phyloP scores from a whole-genome alignment of 208 protist species.

The Vickermania spadyakhi region DNA sequence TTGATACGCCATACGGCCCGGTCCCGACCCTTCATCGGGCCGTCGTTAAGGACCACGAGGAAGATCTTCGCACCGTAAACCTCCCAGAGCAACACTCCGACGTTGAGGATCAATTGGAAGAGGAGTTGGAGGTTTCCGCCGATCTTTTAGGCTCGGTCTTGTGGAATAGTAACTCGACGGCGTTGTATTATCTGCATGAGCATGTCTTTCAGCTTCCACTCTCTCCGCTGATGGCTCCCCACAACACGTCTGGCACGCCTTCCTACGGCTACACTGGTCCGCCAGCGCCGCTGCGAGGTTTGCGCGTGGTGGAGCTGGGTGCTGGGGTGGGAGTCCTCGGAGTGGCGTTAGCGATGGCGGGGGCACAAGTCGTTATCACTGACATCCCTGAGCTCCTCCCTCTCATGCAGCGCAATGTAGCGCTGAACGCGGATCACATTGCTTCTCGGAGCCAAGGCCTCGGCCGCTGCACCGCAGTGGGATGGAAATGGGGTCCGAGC shows the following conservation, averaged over 20 bases:
- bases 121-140: conserved; percentile 58
- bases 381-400: conserved; percentile 83
- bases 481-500: conserved; percentile 20
- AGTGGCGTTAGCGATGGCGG: conserved; percentile 78
- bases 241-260: neutral
- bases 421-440: conserved; percentile 37
- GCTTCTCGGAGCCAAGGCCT: conserved; percentile 16
- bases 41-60: conserved; percentile 18
- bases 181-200: conserved; percentile 47
- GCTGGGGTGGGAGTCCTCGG: conserved; percentile 83
- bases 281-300: neutral
- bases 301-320: conserved; percentile 62
- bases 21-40: conserved; percentile 80
- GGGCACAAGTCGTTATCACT: conserved; percentile 53
- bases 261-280: neutral
- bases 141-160: conserved; percentile 83
- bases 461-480: conserved; percentile 43
- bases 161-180: conserved; percentile 84
- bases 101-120: conserved; percentile 14
- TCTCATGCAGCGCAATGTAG: conserved; percentile 70
- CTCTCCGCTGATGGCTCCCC: neutral
- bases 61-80: neutral
- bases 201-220: conserved; percentile 26
- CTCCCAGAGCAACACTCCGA: conserved; percentile 4
- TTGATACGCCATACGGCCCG: conserved; percentile 61